phyloP scores from a whole-genome alignment of 1,284 basidiomycete genomes.

The Cryptococcus amylolentus region DNA sequence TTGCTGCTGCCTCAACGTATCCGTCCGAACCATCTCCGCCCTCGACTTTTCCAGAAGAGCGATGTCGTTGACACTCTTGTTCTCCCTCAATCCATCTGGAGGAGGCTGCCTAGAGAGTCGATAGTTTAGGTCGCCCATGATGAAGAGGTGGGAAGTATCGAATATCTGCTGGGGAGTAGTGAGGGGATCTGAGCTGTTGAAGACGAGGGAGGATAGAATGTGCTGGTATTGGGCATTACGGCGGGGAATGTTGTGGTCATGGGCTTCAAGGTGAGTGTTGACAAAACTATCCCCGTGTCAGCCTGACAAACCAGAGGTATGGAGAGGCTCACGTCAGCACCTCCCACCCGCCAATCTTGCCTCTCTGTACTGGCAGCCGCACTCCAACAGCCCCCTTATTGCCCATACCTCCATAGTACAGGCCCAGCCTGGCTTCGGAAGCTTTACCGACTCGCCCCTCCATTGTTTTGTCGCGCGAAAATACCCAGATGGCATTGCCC shows the following conservation, averaged over 20 bases:
- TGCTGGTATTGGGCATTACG: conserved; percentile 73
- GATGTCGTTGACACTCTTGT: conserved; percentile 30
- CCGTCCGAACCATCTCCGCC: conserved; percentile 65
- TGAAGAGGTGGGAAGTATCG: conserved; percentile 76
- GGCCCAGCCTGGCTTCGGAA: conserved; percentile 27
- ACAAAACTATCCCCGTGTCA: conserved; percentile 66
- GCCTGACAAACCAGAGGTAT: not conserved
- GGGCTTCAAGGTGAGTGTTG: conserved; percentile 82
- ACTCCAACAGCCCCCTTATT: conserved; percentile 95
- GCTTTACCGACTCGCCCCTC: conserved; percentile 32
- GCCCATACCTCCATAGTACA: conserved; percentile 64
- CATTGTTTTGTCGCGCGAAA: conserved; percentile 41
- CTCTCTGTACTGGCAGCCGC: conserved; percentile 64
- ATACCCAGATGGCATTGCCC: conserved; percentile 48
- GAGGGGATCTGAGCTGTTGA: conserved; percentile 58
- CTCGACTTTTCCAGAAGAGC: conserved; percentile 58
- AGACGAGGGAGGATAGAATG: conserved; percentile 78
- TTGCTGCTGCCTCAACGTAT: conserved; percentile 69
- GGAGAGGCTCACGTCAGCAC: conserved; percentile 67
- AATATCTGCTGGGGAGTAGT: conserved; percentile 61
- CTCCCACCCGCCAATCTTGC: conserved; percentile 60
- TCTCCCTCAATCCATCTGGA: conserved; percentile 25
- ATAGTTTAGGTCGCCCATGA: conserved; percentile 89
- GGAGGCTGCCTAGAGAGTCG: conserved; percentile 62
- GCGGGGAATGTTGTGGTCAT: conserved; percentile 66